phyloP scores from a whole-genome alignment of 2,329 filamentous ascomycete species.

The Aspergillus tamarii region DNA sequence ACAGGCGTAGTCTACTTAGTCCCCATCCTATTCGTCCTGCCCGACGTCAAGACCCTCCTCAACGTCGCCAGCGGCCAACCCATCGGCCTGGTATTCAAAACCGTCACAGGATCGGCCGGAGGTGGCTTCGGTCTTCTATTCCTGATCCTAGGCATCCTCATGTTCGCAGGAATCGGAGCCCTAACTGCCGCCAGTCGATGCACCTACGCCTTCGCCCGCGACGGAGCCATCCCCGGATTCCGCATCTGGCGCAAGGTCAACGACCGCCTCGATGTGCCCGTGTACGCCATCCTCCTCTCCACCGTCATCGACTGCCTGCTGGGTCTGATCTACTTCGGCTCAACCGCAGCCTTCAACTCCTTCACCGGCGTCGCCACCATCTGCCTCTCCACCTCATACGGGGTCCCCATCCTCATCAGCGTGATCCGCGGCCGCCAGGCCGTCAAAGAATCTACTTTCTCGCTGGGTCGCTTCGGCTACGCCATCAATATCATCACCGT shows the following conservation, averaged over 20 bases:
- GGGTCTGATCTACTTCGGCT: slow-evolving; percentile 79
- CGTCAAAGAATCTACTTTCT: slow-evolving; percentile 68
- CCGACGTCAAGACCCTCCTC: slow-evolving; percentile 66
- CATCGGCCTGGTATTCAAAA: slow-evolving; percentile 75
- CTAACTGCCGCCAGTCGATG: slow-evolving; percentile 74
- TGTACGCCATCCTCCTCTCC: slow-evolving; percentile 70
- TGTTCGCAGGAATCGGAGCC: slow-evolving; percentile 76
- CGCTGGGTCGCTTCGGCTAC: slow-evolving; percentile 70
- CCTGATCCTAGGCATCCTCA: slow-evolving; percentile 73
- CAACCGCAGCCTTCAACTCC: slow-evolving; percentile 74
- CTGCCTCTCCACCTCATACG: slow-evolving; percentile 75
- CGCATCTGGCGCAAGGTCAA: slow-evolving; percentile 69
- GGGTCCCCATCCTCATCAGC: slow-evolving; percentile 73
- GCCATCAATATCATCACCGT: slow-evolving; percentile 69
- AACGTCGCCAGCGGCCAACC: slow-evolving; percentile 72
- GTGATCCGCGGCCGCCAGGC: slow-evolving; percentile 67
- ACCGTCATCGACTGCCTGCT: slow-evolving; percentile 70
- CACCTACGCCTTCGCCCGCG: slow-evolving; percentile 75
- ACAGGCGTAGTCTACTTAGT: slow-evolving; percentile 71
- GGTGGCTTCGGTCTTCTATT: slow-evolving; percentile 78
- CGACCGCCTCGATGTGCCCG: slow-evolving; percentile 67
- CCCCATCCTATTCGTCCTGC: slow-evolving; percentile 75
- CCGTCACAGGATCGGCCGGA: slow-evolving; percentile 69
- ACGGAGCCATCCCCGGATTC: slow-evolving; percentile 73
- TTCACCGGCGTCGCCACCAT: slow-evolving; percentile 82